Base-by-base conservation (phyloP, 78 protist species). In the Acrasis kona region DNA sequence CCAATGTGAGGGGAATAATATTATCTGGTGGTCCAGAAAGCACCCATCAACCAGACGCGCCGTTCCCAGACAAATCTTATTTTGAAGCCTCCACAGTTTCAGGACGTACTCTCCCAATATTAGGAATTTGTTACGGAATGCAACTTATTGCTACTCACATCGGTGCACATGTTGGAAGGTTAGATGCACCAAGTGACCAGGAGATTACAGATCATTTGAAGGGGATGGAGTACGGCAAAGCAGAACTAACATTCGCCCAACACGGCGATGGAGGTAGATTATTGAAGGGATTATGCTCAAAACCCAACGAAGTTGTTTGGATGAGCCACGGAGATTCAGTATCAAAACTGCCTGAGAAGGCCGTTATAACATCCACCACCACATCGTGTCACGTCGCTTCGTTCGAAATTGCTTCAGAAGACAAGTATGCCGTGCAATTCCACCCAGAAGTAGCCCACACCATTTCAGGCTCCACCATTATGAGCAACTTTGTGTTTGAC, bases 71-170 rank as follows among this genome's bases (percentile, higher is more conserved):
- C 61, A 42, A 29, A 1, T 41, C 2, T 28, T 12, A 92, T 34
- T 86, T 93, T 77, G 65, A 85, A 1, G 30, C 70, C 6, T 76
- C 69, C 4, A n/a, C n/a, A n/a, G n/a, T n/a, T n/a, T n/a, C n/a
- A n/a, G n/a, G n/a, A n/a, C n/a, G n/a, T n/a, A n/a, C n/a, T n/a
- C 1, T 86, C n/a, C 96, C 96, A 0, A 27, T 92, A 8, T 67
- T 93, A 1, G 98, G 98, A 74, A 92, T 95, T 61, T 95, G 98
- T 82, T 95, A 95, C 67, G 98, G 98, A 12, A 83, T 92, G 94
- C 98, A 95, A 79, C 76, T 93, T 38, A 66, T 93, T 77, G 81
- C 76, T 6, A 2, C n/a, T 28, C 32, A 9, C 29, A 65, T 38
- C 64, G 94, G 91, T 4, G 97, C 97, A 19, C 67, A 58, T 19